Conservation (phyloP, 192 early-diverging fungal species). For the Endogone sp. region DNA sequence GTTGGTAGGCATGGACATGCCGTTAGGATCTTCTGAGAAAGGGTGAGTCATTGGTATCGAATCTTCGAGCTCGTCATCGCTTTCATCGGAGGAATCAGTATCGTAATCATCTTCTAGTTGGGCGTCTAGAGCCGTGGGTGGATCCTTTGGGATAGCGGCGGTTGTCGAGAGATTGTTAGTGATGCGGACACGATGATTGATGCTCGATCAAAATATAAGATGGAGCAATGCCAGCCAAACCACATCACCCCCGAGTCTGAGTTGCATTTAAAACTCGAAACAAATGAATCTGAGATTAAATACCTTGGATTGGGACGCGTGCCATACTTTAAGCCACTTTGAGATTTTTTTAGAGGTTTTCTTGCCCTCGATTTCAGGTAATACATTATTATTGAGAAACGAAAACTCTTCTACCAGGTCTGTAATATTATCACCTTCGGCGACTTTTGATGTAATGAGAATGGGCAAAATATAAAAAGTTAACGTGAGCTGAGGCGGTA, state of each 20-base stretch:
- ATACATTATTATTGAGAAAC: slow-evolving; percentile 3
- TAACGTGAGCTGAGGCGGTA: too few relatives aligned
- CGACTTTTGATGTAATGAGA: slow-evolving; percentile 11
- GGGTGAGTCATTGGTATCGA: neutral
- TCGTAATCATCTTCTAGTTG: neutral
- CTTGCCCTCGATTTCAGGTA: slow-evolving; percentile 12
- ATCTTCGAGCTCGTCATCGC: neutral
- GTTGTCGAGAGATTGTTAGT: neutral
- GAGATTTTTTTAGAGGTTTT: slow-evolving; percentile 19
- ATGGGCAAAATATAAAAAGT: too few relatives aligned
- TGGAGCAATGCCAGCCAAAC: too few relatives aligned
- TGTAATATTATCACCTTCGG: slow-evolving; percentile 8
- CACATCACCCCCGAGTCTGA: too few relatives aligned
- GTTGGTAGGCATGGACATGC: neutral
- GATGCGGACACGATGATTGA: neutral
- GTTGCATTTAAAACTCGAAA: too few relatives aligned
- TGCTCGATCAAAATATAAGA: neutral
- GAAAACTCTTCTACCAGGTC: slow-evolving; percentile 7
- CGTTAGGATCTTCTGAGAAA: neutral
- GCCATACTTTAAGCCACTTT: slow-evolving; percentile 3
- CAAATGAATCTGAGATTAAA: too few relatives aligned
- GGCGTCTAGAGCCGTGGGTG: neutral
- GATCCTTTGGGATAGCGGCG: neutral
- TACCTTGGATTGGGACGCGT: neutral
- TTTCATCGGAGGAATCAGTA: neutral